Evolutionary conservation across 2,329 filamentous ascomycete species (phyloP).

Genomic region (Fusarium ramigenum): DNA sequence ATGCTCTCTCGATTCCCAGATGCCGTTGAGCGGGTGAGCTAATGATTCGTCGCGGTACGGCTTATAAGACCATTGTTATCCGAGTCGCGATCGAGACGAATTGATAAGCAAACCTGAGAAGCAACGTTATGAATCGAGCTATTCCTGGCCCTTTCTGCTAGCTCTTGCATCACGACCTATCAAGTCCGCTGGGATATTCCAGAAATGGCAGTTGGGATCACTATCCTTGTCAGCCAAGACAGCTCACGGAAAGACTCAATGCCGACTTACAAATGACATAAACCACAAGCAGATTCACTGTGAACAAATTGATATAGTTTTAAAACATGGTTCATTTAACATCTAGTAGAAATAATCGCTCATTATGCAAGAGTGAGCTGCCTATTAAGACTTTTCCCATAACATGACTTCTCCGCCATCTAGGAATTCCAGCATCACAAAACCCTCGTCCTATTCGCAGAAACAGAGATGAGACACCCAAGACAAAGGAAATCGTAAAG

Average conservation of each 20-base stretch:
- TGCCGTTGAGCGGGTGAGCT: not conserved
- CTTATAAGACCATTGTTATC: not conserved
- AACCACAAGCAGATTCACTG: not conserved
- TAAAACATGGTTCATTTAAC: constrained; percentile 12
- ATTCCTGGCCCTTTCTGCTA: not conserved
- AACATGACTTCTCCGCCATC: not conserved
- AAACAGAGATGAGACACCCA: not conserved
- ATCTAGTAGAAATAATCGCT: constrained; percentile 21
- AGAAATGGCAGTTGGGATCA: not conserved
- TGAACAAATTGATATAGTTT: not conserved
- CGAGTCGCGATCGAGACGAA: not conserved
- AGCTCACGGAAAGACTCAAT: not conserved
- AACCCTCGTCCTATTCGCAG: not conserved
- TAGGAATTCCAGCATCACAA: not conserved
- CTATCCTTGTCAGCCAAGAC: not conserved
- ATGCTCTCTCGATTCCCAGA: too few species aligned
- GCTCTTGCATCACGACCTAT: not conserved
- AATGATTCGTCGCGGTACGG: not conserved
- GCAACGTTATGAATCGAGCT: not conserved
- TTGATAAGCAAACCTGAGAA: not conserved
- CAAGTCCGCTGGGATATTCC: not conserved
- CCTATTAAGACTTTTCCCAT: not conserved
- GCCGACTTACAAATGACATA: not conserved
- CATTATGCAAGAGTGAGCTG: constrained; percentile 27
- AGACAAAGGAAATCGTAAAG: constrained; percentile 1